Evolutionary conservation across 2,329 filamentous ascomycete species (phyloP), one percentile per base, ranked within the genome.

Genomic region (Byssothecium circinans): DNA sequence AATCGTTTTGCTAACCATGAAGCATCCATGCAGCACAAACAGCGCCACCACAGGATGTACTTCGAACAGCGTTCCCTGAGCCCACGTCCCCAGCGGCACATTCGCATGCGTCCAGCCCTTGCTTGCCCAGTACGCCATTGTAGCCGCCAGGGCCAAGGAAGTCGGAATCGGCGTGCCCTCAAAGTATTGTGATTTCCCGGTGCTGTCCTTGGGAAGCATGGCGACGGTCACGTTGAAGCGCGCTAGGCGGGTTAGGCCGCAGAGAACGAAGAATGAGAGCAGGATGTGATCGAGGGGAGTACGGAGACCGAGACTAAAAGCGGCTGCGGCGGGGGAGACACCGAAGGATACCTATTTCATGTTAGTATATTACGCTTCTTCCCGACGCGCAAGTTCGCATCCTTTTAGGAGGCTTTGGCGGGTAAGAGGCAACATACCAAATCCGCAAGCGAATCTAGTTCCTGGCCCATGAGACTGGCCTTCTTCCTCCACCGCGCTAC

Each of bases 131-230:
- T 87, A 96, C 23, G 87, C 89, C 89, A 97, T 96, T 48, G 95
- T 63, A 12, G 80, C 83, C 53, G 89, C 90, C 58, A 95, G 84
- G 2, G 81, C 85, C 19, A 97, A 78, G 19, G 88, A 91, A 2
- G 91, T 97, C 1, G 94, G 94, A 63, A 97, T 96, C 1, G 94
- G 94, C 0, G 92, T 95, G 61, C 94, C 94, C 75, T 99, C 94
- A 61, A 99, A 99, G 75, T 95, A 99, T 67, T 88, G 83, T 50
- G 88, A 90, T 77, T 99, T 99, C 60, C 94, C 94, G 0, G 82
- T 83, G 40, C 85, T 87, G 69, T 99, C 94, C 75, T 97, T 96
- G 53, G 94, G 94, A 11, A 99, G 82, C 59, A 86, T 85, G 29
- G 85, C 81, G 30, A 94, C 91, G 10, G 94, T 97, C 42, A 99